phyloP scores from a whole-genome alignment of 2,329 filamentous ascomycete species.

The Tetracladium maxilliforme region DNA sequence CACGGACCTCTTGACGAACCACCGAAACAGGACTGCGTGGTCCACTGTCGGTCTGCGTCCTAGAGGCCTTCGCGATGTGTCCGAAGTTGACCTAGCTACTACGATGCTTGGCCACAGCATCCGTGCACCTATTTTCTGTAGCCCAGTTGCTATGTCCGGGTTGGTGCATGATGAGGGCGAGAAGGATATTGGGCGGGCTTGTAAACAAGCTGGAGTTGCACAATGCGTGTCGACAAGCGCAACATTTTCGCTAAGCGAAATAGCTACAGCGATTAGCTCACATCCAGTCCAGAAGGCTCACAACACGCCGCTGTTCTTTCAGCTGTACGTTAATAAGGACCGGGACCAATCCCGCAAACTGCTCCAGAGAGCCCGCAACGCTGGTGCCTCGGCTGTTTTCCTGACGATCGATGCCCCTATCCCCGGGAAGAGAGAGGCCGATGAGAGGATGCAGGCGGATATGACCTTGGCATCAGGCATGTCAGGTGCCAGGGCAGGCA shows the following conservation, averaged over 20 bases:
- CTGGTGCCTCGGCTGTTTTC: conserved; percentile 36
- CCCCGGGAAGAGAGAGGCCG: conserved; percentile 35
- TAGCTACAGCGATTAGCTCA: conserved; percentile 16
- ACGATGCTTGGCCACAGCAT: conserved; percentile 37
- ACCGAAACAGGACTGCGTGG: conserved; percentile 38
- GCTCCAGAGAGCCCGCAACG: conserved; percentile 25
- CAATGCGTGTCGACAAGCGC: conserved; percentile 49
- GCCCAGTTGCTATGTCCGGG: conserved; percentile 48
- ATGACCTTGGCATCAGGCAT: conserved; percentile 30
- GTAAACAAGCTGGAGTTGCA: conserved; percentile 32
- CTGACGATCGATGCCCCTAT: conserved; percentile 44
- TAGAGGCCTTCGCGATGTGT: conserved; percentile 40
- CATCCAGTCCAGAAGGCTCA: conserved; percentile 10
- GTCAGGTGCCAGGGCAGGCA: conserved; percentile 29
- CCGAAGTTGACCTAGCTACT: conserved; percentile 31
- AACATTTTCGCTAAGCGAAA: conserved; percentile 39
- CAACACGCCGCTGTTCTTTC: conserved; percentile 37
- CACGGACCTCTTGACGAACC: conserved; percentile 51
- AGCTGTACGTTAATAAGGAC: conserved; percentile 46
- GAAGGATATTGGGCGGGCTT: conserved; percentile 36
- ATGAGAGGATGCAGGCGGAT: conserved; percentile 29
- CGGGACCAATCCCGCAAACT: conserved; percentile 32
- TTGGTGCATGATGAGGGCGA: conserved; percentile 53
- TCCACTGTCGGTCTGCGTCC: conserved; percentile 42
- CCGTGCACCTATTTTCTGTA: conserved; percentile 44